These are phyloP conservation scores for Trebouxiophyceae sp. DNA, from an alignment of 163 green algal genomes.

Conservation along the genomic window DNA sequence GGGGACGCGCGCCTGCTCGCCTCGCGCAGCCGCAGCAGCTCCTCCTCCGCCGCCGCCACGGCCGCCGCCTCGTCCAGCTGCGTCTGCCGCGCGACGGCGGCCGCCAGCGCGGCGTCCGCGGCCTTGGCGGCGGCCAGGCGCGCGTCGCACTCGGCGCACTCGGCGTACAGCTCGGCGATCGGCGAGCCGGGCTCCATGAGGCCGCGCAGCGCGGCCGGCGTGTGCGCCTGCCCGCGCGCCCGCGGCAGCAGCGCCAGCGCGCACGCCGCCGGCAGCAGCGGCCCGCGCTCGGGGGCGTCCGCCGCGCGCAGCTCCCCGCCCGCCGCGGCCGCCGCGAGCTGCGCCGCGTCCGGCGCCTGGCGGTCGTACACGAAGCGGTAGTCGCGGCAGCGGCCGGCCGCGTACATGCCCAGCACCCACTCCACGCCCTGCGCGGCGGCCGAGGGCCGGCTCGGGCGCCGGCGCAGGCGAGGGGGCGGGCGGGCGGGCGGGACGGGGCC, in stretches of 20 bases:
- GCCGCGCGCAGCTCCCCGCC: not conserved
- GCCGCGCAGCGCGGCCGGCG: slow-evolving; percentile 21
- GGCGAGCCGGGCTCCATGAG: slow-evolving; percentile 28
- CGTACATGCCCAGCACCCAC: slow-evolving; percentile 75
- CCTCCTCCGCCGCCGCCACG: no score
- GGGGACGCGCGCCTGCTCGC: no score
- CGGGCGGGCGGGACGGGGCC: no score
- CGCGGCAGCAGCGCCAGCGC: slow-evolving; percentile 46
- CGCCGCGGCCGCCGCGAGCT: not conserved
- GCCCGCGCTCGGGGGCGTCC: not conserved
- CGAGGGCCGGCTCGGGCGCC: no score
- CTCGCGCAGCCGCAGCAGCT: no score
- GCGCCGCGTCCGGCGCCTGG: not conserved
- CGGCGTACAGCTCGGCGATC: slow-evolving; percentile 36
- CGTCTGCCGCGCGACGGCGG: no score
- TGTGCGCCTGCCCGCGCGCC: slow-evolving; percentile 8
- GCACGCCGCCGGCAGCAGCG: slow-evolving; percentile 46
- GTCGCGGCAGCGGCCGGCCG: slow-evolving; percentile 39
- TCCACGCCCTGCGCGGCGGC: slow-evolving; percentile 50
- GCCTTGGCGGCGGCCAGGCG: no score
- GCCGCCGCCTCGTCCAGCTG: no score
- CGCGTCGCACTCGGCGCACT: slow-evolving; percentile 29
- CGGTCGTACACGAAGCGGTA: slow-evolving; percentile 46
- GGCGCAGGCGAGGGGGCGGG: no score
- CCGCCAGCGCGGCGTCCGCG: no score